Conservation (phyloP, 202 grass and related monocot genomes). For the Eragrostis tef region DNA sequence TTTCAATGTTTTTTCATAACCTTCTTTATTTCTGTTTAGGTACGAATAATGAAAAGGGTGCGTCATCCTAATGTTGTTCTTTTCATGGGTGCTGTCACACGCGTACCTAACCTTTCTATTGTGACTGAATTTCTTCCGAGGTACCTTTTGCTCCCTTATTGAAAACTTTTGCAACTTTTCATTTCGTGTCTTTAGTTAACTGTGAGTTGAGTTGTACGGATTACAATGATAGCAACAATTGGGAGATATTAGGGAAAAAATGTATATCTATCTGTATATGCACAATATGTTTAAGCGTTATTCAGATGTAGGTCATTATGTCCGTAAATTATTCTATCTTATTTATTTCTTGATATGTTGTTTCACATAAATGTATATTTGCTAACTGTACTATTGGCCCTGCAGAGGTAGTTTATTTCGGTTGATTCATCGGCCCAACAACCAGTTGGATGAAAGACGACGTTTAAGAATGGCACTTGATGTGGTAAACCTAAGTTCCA, state of each 20-base stretch:
- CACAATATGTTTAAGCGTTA: constrained; percentile 22
- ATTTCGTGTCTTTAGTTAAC: background rate
- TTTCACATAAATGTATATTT: background rate
- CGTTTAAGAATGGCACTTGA: constrained; percentile 97
- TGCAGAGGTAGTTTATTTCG: constrained; percentile 99
- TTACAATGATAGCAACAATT: background rate
- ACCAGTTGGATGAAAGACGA: constrained; percentile 93
- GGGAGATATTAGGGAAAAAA: too few relatives aligned
- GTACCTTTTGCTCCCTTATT: constrained; percentile 55
- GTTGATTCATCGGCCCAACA: constrained; percentile 93
- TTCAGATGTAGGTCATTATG: constrained; percentile 27
- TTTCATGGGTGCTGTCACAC: constrained; percentile 95
- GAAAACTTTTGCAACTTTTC: constrained; percentile 8
- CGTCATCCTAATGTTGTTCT: constrained; percentile 99
- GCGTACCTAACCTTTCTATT: constrained; percentile 87
- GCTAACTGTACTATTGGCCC: constrained; percentile 48
- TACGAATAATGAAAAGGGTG: constrained; percentile 94
- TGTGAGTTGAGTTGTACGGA: background rate
- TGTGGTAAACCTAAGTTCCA: constrained; percentile 63
- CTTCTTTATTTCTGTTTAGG: constrained; percentile 55
- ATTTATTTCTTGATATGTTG: constrained; percentile 34
- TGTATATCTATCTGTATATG: background rate
- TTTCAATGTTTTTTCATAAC: constrained; percentile 2
- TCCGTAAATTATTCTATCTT: constrained; percentile 30
- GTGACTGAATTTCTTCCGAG: constrained; percentile 98